phyloP scores from a whole-genome alignment of 1,284 basidiomycete species.

The Phylloboletellus chloephorus region DNA sequence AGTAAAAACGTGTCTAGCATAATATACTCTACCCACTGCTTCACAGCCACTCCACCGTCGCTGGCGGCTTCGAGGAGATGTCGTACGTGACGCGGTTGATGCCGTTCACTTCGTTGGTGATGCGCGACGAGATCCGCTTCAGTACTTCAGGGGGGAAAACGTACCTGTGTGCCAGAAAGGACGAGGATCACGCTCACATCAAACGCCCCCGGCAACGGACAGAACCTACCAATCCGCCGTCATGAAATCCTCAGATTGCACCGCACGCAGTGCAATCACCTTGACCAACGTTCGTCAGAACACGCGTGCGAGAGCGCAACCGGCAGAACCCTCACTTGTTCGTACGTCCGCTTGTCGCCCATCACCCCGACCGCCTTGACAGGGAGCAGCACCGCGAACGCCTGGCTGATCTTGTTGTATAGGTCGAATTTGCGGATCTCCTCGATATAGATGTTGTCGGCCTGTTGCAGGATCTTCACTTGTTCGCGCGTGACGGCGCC shows the following conservation, averaged over 20 bases:
- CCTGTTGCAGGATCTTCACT: slow-evolving; percentile 91
- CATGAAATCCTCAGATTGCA: slow-evolving; percentile 95
- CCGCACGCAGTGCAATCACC: slow-evolving; percentile 88
- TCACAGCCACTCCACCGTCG: slow-evolving; percentile 52
- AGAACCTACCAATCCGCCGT: slow-evolving; percentile 83
- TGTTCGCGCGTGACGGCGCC: slow-evolving; percentile 92
- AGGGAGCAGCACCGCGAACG: slow-evolving; percentile 95
- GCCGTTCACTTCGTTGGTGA: slow-evolving; percentile 95
- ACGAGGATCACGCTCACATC: not conserved
- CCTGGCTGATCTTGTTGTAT: slow-evolving; percentile 94
- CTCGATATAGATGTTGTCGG: slow-evolving; percentile 96
- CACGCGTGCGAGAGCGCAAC: not conserved
- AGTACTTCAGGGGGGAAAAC: slow-evolving; percentile 93
- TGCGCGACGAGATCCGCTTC: slow-evolving; percentile 89
- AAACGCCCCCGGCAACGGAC: not conserved
- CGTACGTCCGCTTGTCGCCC: slow-evolving; percentile 96
- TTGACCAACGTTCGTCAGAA: slow-evolving; percentile 24
- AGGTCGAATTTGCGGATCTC: slow-evolving; percentile 91
- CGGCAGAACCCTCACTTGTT: slow-evolving; percentile 60
- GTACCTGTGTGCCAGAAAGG: slow-evolving; percentile 50
- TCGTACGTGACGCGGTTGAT: slow-evolving; percentile 95
- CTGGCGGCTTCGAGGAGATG: slow-evolving; percentile 96
- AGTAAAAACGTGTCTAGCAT: no score
- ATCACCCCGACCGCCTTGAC: slow-evolving; percentile 97
- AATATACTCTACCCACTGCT: no score